A percentile compares a stretch with the other conserved stretches of the same genome.
These are phyloP conservation scores for Sanghuangporus weigelae DNA, from an alignment of 1,284 basidiomycete species.

Conservation along the genomic window DNA sequence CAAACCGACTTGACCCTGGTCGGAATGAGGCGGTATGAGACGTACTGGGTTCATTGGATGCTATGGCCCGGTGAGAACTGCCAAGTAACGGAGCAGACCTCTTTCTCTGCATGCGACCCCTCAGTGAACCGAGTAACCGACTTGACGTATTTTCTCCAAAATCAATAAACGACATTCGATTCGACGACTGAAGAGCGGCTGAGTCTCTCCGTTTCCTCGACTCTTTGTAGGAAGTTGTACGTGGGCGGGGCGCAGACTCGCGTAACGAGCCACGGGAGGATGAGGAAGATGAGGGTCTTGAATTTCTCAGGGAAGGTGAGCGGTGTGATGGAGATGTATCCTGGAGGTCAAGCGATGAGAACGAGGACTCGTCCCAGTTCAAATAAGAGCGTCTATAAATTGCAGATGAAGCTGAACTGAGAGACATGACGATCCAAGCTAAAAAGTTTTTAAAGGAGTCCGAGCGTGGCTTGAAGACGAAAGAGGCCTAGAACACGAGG, in stretches of 20 bases:
- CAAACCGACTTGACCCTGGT: not conserved
- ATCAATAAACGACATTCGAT: conserved; percentile 15
- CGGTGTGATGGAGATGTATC: not conserved
- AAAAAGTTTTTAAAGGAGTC: not conserved
- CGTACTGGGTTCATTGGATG: not conserved
- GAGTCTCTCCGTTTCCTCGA: conserved; percentile 11
- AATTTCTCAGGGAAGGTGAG: conserved; percentile 4
- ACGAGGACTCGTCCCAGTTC: conserved; percentile 2
- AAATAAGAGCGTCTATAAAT: conserved; percentile 8
- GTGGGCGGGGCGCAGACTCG: conserved; percentile 2
- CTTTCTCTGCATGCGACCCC: conserved; percentile 14
- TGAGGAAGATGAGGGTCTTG: conserved; percentile 1
- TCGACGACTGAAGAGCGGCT: not conserved
- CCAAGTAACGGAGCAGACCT: conserved; percentile 13
- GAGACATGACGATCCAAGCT: conserved; percentile 10
- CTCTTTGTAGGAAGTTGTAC: conserved; percentile 1
- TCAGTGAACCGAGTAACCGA: conserved; percentile 10
- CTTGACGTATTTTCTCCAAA: not conserved
- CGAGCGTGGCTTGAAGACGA: not conserved
- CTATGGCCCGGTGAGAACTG: not conserved
- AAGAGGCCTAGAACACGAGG: not conserved
- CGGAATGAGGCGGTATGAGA: not conserved
- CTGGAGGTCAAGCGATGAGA: conserved; percentile 1
- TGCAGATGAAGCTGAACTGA: not conserved
- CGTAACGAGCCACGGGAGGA: not conserved